Evolutionary conservation across 176 grass and related monocot species (phyloP), one percentile per base, ranked within the genome.

Genomic region (Triticum timopheevii): DNA sequence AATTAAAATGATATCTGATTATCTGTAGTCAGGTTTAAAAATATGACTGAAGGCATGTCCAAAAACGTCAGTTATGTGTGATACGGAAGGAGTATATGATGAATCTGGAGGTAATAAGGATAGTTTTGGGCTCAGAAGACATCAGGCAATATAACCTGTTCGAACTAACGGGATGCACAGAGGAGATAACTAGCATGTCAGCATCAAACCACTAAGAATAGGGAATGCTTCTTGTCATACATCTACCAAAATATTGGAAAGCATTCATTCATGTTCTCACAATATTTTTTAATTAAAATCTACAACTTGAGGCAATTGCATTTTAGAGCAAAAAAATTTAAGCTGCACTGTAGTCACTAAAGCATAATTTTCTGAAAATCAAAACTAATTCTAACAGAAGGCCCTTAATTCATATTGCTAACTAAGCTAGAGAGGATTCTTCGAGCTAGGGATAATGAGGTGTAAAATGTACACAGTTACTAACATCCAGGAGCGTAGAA

Each of bases 91-190:
- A 58, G 17, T 50, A 76, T 24, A 81, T 35, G 40, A 67, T 68
- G 11, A 47, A 76, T 62, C 27, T 6, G 8, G 80, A 15, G 36
- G 31, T 38, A 80, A 75, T 20, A 56, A 67, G 22, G 17, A 71
- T 25, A 84, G 2, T 63, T 49, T 81, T 61, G 61, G 66, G 61
- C 61, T 69, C 15, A 39, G 61, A 10, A 50, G 16, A 69, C 69
- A 44, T 74, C 2, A 59, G 22, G 27, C 6, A 82, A 36, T 17
- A 76, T 22, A 68, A 80, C 20, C 13, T 73, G 22, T 5, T 86
- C 36, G 77, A 52, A 17, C 36, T 80, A 24, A 80, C 68, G 63
- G 49, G 38, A 31, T 77, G 11, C 36, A 82, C 38, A 86, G 65
- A 19, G 24, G 27, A 54, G 13, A 79, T 59, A 7, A 56, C 8